These are phyloP conservation scores for Pleurotus cornucopiae DNA, from an alignment of 768 basidiomycete species.

Conservation along the genomic window DNA sequence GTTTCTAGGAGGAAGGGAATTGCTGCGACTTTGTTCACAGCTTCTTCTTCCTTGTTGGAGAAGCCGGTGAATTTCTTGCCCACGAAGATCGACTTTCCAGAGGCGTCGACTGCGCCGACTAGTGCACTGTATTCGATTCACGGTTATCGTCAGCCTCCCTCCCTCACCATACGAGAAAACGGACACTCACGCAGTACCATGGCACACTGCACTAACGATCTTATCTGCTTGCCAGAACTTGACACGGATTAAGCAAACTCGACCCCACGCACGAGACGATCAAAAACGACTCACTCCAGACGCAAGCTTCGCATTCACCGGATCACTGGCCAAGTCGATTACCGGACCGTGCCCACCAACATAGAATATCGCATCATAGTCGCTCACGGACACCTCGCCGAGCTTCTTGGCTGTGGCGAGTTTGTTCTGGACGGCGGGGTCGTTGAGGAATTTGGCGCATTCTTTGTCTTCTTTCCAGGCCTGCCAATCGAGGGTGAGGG, in stretches of 20 bases:
- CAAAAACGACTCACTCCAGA: slow-evolving; percentile 37
- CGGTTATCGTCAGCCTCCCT: neutral
- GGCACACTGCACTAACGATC: slow-evolving; percentile 71
- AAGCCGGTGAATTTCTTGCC: slow-evolving; percentile 62
- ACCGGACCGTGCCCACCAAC: slow-evolving; percentile 79
- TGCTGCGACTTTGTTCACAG: slow-evolving; percentile 40
- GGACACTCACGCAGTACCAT: slow-evolving; percentile 62
- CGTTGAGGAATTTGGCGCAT: slow-evolving; percentile 53
- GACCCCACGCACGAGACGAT: neutral
- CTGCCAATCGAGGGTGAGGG: slow-evolving; percentile 21
- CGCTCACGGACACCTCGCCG: slow-evolving; percentile 47
- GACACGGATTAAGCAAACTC: neutral
- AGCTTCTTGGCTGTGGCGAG: slow-evolving; percentile 57
- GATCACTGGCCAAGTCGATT: slow-evolving; percentile 62
- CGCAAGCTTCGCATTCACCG: slow-evolving; percentile 51
- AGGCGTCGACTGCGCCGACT: slow-evolving; percentile 45
- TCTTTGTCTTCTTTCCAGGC: slow-evolving; percentile 49
- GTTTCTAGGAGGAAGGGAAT: slow-evolving; percentile 73
- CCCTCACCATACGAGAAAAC: too few species aligned
- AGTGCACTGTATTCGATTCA: slow-evolving; percentile 41
- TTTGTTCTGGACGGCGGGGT: slow-evolving; percentile 47
- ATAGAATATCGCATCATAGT: slow-evolving; percentile 76
- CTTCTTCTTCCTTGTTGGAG: slow-evolving; percentile 65
- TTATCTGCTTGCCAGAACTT: slow-evolving; percentile 70
- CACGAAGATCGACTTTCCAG: slow-evolving; percentile 62